Base-by-base conservation (phyloP, 495 filamentous ascomycete genomes). In the Pseudoneurospora amorphoporcata region DNA sequence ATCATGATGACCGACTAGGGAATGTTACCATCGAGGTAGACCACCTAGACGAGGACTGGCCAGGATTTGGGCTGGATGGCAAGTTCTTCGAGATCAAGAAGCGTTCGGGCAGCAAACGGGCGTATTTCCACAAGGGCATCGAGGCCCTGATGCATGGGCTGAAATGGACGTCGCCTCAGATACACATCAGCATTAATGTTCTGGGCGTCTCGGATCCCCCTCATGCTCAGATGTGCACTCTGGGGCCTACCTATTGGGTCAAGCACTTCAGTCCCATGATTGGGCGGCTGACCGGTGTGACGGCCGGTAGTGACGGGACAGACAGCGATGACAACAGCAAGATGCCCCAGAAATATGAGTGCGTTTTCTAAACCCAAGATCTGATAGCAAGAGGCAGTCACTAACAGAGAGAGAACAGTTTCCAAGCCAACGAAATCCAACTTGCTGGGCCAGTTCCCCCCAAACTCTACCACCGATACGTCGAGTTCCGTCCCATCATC, bases 381-480 rank as follows among this genome's bases (percentile, higher is more conserved):
- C 8, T 53, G 32, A 38, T 4, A 32, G 19, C 43, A 42, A 19
- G 37, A 68, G 3, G 29, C 53, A 17, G 2, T 35, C 41, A 37
- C 77, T 74, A 69, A 76, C 53, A 42, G 23, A 4, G 47, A 7
- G 14, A 1, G 43, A 72, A 69, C 75, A 94, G 91, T 79, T 98
- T 98, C 82, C 93, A 97, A 86, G 93, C 95, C 43, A 95, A 94
- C 79, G 91, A 97, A 74, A 89, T 98, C 65, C 95, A 98, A 74
- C 87, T 98, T 39, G 83, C 86, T 32, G 95, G 95, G 0, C 95
- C 95, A 0, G 90, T 94, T 0, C 94, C 95, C 0, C 78, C 86
- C 3, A 82, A 87, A 68, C 84, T 98, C 37, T 96, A 96, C 78
- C 94, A 97, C 78, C 90, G 92, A 73, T 98, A 90, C 81, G 94